Conservation (phyloP, 306 rosid species). For the Geum urbanum region DNA sequence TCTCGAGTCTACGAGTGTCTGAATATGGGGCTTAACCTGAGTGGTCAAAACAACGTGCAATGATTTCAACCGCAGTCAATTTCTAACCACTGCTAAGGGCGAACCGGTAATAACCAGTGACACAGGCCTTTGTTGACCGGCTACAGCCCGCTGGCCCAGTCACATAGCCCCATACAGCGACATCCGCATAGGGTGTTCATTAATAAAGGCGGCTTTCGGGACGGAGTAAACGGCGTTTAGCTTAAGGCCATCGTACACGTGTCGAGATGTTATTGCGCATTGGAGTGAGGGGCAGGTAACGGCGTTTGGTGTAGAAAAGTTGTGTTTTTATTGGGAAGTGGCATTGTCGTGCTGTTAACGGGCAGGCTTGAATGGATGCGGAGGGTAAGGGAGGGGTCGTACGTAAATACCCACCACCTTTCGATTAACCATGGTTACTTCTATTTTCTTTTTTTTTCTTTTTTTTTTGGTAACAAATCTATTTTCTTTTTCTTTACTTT, state of each 20-base stretch:
- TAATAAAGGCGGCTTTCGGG: slow-evolving; percentile 16
- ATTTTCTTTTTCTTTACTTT: too few species aligned
- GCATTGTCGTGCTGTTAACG: slow-evolving; percentile 55
- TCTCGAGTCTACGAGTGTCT: slow-evolving; percentile 27
- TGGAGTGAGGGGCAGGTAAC: slow-evolving; percentile 9
- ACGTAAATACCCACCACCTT: slow-evolving; percentile 30
- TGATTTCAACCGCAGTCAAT: slow-evolving; percentile 58
- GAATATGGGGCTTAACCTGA: slow-evolving; percentile 41
- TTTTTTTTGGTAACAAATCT: too few species aligned
- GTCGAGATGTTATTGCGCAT: slow-evolving; percentile 10
- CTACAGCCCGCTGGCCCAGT: slow-evolving; percentile 27
- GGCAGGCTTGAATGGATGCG: slow-evolving; percentile 38
- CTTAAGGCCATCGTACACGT: background rate
- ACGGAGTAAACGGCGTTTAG: slow-evolving; percentile 15
- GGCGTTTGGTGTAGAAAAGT: slow-evolving; percentile 41
- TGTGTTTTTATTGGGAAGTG: slow-evolving; percentile 59
- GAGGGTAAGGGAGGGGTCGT: slow-evolving; percentile 20
- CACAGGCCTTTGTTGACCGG: slow-evolving; percentile 12
- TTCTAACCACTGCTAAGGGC: slow-evolving; percentile 25
- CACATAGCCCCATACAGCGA: slow-evolving; percentile 26
- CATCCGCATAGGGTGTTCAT: slow-evolving; percentile 3
- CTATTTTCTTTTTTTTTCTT: too few species aligned
- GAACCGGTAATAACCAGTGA: slow-evolving; percentile 43
- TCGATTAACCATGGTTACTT: slow-evolving; percentile 22
- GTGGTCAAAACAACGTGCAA: slow-evolving; percentile 55